Evolutionary conservation across 129 eudicot genomes (phyloP), one percentile per base, ranked within the genome.

Genomic region (Sambucus nigra): DNA sequence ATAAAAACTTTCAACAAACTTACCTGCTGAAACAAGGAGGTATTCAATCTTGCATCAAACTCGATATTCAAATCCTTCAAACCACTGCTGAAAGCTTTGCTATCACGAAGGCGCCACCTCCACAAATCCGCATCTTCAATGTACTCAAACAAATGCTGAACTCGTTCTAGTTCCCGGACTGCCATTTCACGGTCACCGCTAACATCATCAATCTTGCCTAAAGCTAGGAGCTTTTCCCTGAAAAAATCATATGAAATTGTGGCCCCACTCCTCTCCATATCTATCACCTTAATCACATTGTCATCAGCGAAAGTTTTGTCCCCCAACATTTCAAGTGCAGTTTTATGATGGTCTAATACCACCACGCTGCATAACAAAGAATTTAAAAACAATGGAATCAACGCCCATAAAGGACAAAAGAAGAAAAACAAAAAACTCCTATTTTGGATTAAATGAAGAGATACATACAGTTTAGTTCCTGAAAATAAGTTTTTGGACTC

Each of bases 31-130:
- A 88, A 84, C 59, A 88, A 56, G 2, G 67, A 69, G 33, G 93
- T 77, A 57, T 88, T 88, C 33, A 67, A 45, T 51, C 26, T 66
- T 40, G 44, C 61, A 33, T 79, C 76, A 31, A 80, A 81, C 25
- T 84, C 93, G 20, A 81, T 58, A 20, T 78, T 73, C 71, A 57
- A 25, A 60, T 89, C 97, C 56, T 89, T 85, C 49, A 84, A 66
- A 47, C 97, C 94, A 51, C 94, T 81, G 51, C 94, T 78, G 70
- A 89, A 89, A 57, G 95, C 93, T 67, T 89, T 89, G 70, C 94
- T 81, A 63, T 76, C 69, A 7, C 58, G 80, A 63, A 80, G 82
- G 48, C 51, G 72, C 96, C 96, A 88, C 57, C 62, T 75, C 96
- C 96, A 88, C 26, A 89, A 48, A 76, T 89, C 97, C 0, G 69